A percentile compares a stretch with the other conserved stretches of the same genome.
Conservation (phyloP, 2,329 filamentous ascomycete species). For the Rutstroemia sp. region DNA sequence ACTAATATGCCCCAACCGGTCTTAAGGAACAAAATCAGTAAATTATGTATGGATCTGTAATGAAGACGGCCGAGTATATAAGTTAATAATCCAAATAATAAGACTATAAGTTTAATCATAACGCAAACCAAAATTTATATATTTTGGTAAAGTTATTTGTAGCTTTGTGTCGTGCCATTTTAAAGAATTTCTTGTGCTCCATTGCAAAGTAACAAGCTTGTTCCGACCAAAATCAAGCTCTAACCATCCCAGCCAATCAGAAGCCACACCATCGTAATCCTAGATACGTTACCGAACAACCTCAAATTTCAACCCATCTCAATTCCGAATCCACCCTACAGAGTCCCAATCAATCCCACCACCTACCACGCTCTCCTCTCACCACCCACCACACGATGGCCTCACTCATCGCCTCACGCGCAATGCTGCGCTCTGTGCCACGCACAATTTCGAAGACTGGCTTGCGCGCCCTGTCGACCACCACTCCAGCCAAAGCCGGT, state of each 20-base stretch:
- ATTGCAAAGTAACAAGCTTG: background rate
- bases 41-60: too few relatives aligned
- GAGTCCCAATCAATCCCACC: background rate
- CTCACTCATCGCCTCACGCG: constrained; percentile 61
- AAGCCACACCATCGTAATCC: constrained; percentile 8
- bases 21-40: too few relatives aligned
- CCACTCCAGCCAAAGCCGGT: constrained; percentile 16
- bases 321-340: constrained; percentile 6
- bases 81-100: background rate
- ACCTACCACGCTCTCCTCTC: constrained; percentile 5
- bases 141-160: background rate
- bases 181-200: background rate
- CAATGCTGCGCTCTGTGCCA: constrained; percentile 54
- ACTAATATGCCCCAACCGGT: too few relatives aligned
- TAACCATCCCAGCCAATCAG: constrained; percentile 6
- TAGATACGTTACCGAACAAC: background rate
- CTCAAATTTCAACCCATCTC: constrained; percentile 8
- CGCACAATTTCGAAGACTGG: constrained; percentile 26
- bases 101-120: background rate
- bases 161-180: background rate
- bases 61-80: too few relatives aligned
- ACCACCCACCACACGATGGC: constrained; percentile 43
- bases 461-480: constrained; percentile 49
- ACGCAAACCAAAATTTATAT: background rate
- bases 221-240: constrained; percentile 3